Percentiles rank a stretch among this genome's conserved stretches.
Evolutionary conservation across 495 filamentous ascomycete species (phyloP).

Genomic region (Haplographium delicatum): DNA sequence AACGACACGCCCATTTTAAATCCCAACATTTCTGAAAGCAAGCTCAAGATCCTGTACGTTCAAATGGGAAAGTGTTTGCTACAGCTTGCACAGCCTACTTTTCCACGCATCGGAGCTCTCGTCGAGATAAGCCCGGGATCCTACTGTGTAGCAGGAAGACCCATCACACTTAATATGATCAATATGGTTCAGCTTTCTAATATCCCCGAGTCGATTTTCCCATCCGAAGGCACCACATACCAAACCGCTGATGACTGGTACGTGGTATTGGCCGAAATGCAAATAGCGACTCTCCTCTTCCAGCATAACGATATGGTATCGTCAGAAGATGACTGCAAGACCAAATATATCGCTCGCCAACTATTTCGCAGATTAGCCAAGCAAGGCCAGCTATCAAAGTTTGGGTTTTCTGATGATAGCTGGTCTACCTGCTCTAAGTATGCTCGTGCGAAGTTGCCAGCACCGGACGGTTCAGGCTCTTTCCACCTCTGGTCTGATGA

Average conservation of each 20-base stretch:
- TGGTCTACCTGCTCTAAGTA: constrained; percentile 22
- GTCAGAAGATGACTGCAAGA: constrained; percentile 31
- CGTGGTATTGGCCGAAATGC: constrained; percentile 35
- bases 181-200: constrained; percentile 21
- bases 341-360: constrained; percentile 33
- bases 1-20: neutral
- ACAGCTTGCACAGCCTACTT: constrained; percentile 27
- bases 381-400: constrained; percentile 24
- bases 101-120: constrained; percentile 36
- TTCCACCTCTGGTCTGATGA: constrained; percentile 12
- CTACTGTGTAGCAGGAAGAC: constrained; percentile 21
- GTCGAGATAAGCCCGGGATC: constrained; percentile 6
- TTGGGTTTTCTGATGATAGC: constrained; percentile 29
- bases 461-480: neutral
- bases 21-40: constrained; percentile 1
- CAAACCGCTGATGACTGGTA: constrained; percentile 36
- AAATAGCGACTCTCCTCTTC: constrained; percentile 33
- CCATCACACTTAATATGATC: constrained; percentile 29
- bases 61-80: constrained; percentile 33
- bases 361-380: constrained; percentile 30
- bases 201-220: constrained; percentile 21
- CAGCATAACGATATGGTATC: constrained; percentile 37
- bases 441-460: neutral
- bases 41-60: constrained; percentile 30
- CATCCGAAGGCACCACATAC: constrained; percentile 30